Percentiles rank a stretch among this genome's conserved stretches.
phyloP scores from a whole-genome alignment of 805 yeast species.

The Grigorovia yakushimaensis region DNA sequence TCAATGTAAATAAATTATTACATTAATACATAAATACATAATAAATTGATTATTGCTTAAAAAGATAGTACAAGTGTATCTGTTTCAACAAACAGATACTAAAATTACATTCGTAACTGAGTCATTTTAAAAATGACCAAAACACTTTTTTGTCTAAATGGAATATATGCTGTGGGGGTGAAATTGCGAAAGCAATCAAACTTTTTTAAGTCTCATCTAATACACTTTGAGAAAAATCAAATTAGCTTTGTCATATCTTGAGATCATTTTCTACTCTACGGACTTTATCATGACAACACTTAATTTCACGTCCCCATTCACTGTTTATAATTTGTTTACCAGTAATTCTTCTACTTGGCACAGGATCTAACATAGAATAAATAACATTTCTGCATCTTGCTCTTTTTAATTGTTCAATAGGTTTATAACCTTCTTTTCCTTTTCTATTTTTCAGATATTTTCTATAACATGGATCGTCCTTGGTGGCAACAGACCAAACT shows the following conservation, averaged over 20 bases:
- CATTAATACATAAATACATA: too few relatives aligned
- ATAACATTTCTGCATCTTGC: constrained; percentile 89
- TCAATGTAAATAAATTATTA: too few relatives aligned
- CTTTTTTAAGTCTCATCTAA: too few relatives aligned
- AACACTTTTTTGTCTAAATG: not conserved
- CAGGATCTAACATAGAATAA: constrained; percentile 87
- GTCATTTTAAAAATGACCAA: not conserved
- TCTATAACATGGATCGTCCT: constrained; percentile 70
- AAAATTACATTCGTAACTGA: not conserved
- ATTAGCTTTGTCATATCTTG: not conserved
- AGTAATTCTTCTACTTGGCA: constrained; percentile 76
- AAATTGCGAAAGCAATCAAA: too few relatives aligned
- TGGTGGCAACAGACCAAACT: constrained; percentile 77
- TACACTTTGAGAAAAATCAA: too few relatives aligned
- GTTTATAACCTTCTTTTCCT: constrained; percentile 80
- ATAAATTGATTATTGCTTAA: too few relatives aligned
- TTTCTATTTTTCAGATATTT: constrained; percentile 71
- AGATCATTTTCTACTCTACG: not conserved
- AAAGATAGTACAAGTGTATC: not conserved
- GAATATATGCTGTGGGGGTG: not conserved
- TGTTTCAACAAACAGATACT: not conserved
- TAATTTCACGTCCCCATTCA: constrained; percentile 93
- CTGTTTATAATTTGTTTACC: constrained; percentile 81
- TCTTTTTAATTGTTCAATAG: constrained; percentile 75
- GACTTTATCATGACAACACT: constrained; percentile 38